These are phyloP conservation scores for Penicillium fimorum DNA, from an alignment of 495 filamentous ascomycete genomes.

Conservation along the genomic window DNA sequence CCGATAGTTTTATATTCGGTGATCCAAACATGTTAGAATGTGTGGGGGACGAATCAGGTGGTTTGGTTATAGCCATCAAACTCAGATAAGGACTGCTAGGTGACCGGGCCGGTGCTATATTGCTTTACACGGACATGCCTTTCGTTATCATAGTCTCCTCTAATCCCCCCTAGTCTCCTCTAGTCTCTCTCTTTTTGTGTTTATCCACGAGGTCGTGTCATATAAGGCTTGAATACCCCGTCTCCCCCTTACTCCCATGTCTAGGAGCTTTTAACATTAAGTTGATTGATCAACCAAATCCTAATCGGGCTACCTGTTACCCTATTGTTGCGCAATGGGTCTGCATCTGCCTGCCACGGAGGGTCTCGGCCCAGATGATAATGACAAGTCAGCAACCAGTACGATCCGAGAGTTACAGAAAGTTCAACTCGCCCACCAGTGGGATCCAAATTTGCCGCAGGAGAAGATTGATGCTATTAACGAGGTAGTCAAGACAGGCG, in stretches of 20 bases:
- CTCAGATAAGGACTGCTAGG: too few species aligned
- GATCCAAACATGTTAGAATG: neutral
- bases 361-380: neutral
- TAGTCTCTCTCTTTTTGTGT: neutral
- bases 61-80: too few species aligned
- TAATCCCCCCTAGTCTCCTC: too few species aligned
- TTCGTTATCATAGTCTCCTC: too few species aligned
- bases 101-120: too few species aligned
- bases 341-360: neutral
- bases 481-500: slow-evolving; percentile 11
- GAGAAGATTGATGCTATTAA: slow-evolving; percentile 22
- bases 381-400: slow-evolving; percentile 3
- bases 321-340: neutral
- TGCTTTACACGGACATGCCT: too few species aligned
- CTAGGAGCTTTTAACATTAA: too few species aligned
- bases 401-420: slow-evolving; percentile 13
- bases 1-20: neutral
- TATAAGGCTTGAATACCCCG: too few species aligned
- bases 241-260: too few species aligned
- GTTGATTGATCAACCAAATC: too few species aligned
- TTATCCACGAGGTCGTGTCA: too few species aligned
- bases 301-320: too few species aligned
- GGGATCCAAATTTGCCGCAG: slow-evolving; percentile 23
- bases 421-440: slow-evolving; percentile 18
- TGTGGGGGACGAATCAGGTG: neutral